Percentiles rank a stretch among this genome's conserved stretches.
Conservation (phyloP, 768 basidiomycete species). For the Boletus subcaerulescens region DNA sequence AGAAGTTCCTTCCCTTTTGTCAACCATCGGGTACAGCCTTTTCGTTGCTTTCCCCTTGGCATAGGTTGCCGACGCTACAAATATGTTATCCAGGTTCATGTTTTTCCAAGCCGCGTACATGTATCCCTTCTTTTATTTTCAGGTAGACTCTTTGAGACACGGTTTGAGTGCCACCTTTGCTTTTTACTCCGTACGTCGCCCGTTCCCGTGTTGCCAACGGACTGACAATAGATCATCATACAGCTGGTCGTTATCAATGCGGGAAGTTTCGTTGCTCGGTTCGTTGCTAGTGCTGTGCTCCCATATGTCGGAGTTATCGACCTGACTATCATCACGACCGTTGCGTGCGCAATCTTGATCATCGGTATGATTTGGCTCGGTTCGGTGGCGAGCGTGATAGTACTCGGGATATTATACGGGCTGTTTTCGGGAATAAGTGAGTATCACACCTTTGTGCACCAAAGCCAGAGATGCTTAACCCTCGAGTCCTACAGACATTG, state of each 20-base stretch:
- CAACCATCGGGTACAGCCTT: slow-evolving; percentile 18
- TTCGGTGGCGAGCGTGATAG: slow-evolving; percentile 36
- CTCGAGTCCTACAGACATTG: slow-evolving; percentile 30
- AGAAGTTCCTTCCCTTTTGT: slow-evolving; percentile 24
- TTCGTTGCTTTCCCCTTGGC: not conserved
- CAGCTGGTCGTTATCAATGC: slow-evolving; percentile 55
- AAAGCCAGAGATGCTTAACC: not conserved
- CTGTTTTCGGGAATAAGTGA: slow-evolving; percentile 46
- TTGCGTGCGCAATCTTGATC: slow-evolving; percentile 37
- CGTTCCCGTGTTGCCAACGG: not conserved
- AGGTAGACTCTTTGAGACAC: slow-evolving; percentile 51
- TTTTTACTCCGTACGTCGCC: slow-evolving; percentile 48
- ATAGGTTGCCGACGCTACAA: not conserved
- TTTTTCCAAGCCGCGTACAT: slow-evolving; percentile 40
- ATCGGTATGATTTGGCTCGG: slow-evolving; percentile 45
- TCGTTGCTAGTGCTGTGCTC: slow-evolving; percentile 39
- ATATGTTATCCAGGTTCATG: slow-evolving; percentile 12
- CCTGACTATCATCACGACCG: slow-evolving; percentile 36
- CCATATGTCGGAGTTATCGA: slow-evolving; percentile 44
- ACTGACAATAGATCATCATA: not conserved
- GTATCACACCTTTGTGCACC: not conserved
- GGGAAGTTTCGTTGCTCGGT: slow-evolving; percentile 46
- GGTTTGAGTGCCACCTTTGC: slow-evolving; percentile 44
- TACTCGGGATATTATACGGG: slow-evolving; percentile 46
- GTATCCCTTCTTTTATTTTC: slow-evolving; percentile 58